A percentile compares a stretch with the other conserved stretches of the same genome.
These are phyloP conservation scores for Neocucurbitaria cava DNA, from an alignment of 2,329 filamentous ascomycete genomes.

Conservation along the genomic window DNA sequence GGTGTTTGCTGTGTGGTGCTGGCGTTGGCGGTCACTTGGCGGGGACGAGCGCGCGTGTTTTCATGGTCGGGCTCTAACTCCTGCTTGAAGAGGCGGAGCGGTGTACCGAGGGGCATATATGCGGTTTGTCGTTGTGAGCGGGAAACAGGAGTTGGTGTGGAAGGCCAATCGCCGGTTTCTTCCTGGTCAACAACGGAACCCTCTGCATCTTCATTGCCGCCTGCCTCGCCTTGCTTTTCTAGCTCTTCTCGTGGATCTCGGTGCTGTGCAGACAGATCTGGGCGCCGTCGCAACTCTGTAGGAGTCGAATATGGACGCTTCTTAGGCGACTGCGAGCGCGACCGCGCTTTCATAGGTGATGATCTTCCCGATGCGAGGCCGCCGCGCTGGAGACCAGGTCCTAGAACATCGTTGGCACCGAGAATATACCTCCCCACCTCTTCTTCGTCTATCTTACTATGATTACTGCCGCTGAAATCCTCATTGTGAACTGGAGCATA, in stretches of 20 bases:
- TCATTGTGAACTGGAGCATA: not conserved
- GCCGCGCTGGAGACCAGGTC: slow-evolving; percentile 1
- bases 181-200: not conserved
- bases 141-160: slow-evolving; percentile 30
- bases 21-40: not conserved
- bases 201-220: not conserved
- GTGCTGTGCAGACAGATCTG: not conserved
- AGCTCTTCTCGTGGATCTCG: not conserved
- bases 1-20: not conserved
- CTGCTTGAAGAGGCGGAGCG: not conserved
- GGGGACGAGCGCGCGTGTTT: not conserved
- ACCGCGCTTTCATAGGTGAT: slow-evolving; percentile 8
- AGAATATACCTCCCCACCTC: not conserved
- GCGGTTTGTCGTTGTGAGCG: slow-evolving; percentile 20
- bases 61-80: not conserved
- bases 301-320: slow-evolving; percentile 7
- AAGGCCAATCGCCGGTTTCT: slow-evolving; percentile 12
- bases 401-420: not conserved
- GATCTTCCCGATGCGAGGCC: slow-evolving; percentile 8
- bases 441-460: not conserved
- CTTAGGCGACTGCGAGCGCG: slow-evolving; percentile 1
- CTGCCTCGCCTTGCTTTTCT: not conserved
- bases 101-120: slow-evolving; percentile 18
- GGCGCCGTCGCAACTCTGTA: not conserved
- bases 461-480: not conserved